Conservation (phyloP, 2,329 filamentous ascomycete genomes). For the Didymellaceae sp. region DNA sequence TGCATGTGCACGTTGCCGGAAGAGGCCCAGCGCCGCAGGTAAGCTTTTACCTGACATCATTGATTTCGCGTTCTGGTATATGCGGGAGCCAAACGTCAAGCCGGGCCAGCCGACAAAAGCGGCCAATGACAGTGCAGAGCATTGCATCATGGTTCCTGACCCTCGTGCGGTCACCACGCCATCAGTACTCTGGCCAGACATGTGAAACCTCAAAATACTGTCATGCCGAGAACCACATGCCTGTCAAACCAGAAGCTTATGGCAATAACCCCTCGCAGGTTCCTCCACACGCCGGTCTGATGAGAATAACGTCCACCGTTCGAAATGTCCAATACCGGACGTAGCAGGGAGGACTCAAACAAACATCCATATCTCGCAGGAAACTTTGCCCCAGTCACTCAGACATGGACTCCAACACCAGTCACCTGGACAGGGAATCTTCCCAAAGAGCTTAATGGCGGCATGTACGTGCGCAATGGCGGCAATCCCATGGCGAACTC, state of each 20-base stretch:
- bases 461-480: constrained; percentile 75
- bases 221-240: constrained; percentile 13
- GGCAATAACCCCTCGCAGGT: background rate
- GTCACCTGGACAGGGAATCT: constrained; percentile 66
- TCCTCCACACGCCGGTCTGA: constrained; percentile 9
- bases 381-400: constrained; percentile 72
- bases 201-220: constrained; percentile 11
- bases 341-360: constrained; percentile 23
- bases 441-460: constrained; percentile 69
- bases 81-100: constrained; percentile 9
- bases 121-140: constrained; percentile 2
- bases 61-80: constrained; percentile 18
- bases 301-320: constrained; percentile 19
- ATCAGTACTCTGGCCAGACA: constrained; percentile 10
- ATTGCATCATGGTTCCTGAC: constrained; percentile 13
- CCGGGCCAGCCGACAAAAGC: background rate
- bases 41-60: constrained; percentile 40
- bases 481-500: constrained; percentile 70
- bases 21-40: constrained; percentile 20
- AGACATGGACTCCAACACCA: constrained; percentile 61
- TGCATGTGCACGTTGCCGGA: constrained; percentile 14
- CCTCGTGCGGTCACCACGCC: constrained; percentile 4
- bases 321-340: constrained; percentile 34
- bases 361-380: constrained; percentile 65
- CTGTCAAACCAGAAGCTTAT: background rate